Base-by-base conservation (phyloP, 1,139 yeast species). In the Sugiyamaella xylanicola region DNA sequence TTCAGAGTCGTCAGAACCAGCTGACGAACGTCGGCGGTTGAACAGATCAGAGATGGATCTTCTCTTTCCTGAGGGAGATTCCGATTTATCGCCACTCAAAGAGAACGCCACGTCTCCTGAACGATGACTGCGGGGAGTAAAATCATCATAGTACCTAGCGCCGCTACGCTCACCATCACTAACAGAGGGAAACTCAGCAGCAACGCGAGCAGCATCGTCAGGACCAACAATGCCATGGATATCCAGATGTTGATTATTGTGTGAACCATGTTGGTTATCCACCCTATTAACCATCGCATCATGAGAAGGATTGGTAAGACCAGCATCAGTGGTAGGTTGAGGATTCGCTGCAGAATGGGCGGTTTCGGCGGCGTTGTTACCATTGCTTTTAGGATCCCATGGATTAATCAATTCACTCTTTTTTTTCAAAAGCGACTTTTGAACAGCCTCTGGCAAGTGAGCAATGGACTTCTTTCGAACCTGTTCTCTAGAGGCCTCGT, bases 401-500 rank as follows among this genome's bases (percentile, higher is more conserved):
- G 50, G 50, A 15, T 46, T 46, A 21, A 46, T 36, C 22, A 46
- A 22, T 19, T 46, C 50, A 32, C 42, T 36, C n/a, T 46, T 46
- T 35, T 46, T 46, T 39, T 46, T 46, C 13, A 36, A 19, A 19
- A 53, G 27, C 2, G 52, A 46, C 11, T 39, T 25, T 20, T 47
- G 55, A 8, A 54, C 56, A 4, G 50, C 56, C 27, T 43, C 54
- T 11, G 56, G 56, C 8, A 48, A 27, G 22, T 54, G 48, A 22
- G 32, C 43, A 19, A 37, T 11, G 11, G 48, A 43, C 40, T 49
- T 54, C n/a, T 40, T 16, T 7, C 36, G 29, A 1, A 52, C 54
- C 15, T 54, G 40, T 43, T 54, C 43, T 29, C 49, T 15, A 5
- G 56, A 39, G 1, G 22, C 17, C 19, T 22, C 56, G 27, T 54